Conservation (phyloP, 345 rosid genomes). For the Kandelia obovata region DNA sequence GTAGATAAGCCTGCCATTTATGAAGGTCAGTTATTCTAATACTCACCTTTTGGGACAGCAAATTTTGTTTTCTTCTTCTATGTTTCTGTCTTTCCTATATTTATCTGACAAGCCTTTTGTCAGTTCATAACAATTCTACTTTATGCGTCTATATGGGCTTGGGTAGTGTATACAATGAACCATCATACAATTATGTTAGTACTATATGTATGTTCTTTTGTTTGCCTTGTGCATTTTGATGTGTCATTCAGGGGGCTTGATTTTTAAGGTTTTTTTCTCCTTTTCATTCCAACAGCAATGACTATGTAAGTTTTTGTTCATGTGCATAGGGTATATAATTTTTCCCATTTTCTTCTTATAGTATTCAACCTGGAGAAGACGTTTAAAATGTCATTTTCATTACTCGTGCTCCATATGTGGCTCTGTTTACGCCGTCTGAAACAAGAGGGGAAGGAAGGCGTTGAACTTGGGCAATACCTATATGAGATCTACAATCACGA, state of each 20-base stretch:
- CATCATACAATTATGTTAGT: too few species aligned
- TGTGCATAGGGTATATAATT: not conserved
- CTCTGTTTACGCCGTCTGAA: conserved; percentile 73
- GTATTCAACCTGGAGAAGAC: conserved; percentile 95
- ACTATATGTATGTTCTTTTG: too few species aligned
- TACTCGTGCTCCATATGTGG: conserved; percentile 98
- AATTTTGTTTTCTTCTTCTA: not conserved
- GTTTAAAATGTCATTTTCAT: conserved; percentile 67
- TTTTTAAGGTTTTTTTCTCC: not conserved
- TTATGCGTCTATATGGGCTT: too few species aligned
- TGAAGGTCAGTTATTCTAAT: conserved; percentile 47
- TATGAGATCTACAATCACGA: conserved; percentile 95
- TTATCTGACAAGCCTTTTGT: not conserved
- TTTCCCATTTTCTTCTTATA: conserved; percentile 29
- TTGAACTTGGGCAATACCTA: conserved; percentile 80
- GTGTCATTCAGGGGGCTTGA: not conserved
- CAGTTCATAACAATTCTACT: not conserved
- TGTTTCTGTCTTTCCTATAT: not conserved
- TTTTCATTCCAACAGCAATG: too few species aligned
- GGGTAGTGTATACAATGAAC: too few species aligned
- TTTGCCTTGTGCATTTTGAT: too few species aligned
- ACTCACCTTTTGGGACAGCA: not conserved
- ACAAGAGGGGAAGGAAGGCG: conserved; percentile 90
- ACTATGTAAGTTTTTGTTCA: not conserved
- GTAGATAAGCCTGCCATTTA: conserved; percentile 74